phyloP scores from a whole-genome alignment of 352 stramenopile genomes.

The Thalassiosira exigua region DNA sequence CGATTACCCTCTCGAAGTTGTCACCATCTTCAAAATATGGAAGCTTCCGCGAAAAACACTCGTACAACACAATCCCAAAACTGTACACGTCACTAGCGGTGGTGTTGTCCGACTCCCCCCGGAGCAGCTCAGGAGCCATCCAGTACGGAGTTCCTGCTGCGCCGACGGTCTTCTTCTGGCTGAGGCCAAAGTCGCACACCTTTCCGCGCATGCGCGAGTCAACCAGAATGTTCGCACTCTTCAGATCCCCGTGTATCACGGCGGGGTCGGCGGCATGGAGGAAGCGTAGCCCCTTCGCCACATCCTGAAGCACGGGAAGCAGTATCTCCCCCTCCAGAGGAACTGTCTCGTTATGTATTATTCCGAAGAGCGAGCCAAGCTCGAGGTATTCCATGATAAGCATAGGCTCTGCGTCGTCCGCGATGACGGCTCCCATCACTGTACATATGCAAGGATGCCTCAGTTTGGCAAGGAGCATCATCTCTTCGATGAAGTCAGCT shows the following conservation, averaged over 20 bases:
- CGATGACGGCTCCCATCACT: conserved; percentile 51
- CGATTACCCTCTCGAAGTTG: conserved; percentile 43
- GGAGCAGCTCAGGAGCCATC: conserved; percentile 79
- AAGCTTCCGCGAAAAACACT: conserved; percentile 64
- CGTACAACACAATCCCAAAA: conserved; percentile 77
- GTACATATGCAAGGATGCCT: conserved; percentile 72
- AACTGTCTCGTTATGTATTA: conserved; percentile 72
- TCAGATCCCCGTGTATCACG: conserved; percentile 73
- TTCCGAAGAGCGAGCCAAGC: conserved; percentile 63
- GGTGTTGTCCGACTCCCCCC: conserved; percentile 57
- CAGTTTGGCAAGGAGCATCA: conserved; percentile 59
- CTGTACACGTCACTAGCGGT: conserved; percentile 62
- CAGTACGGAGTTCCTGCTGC: conserved; percentile 69
- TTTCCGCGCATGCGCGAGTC: conserved; percentile 71
- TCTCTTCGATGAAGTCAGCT: conserved; percentile 64
- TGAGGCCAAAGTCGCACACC: conserved; percentile 75
- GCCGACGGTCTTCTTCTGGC: conserved; percentile 50
- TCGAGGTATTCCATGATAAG: conserved; percentile 78
- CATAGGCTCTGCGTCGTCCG: conserved; percentile 49
- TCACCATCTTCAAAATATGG: conserved; percentile 63
- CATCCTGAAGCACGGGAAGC: conserved; percentile 59
- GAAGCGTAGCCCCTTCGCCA: conserved; percentile 66
- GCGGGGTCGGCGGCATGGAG: conserved; percentile 58
- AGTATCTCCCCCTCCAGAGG: conserved; percentile 62
- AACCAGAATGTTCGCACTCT: conserved; percentile 66